phyloP scores from a whole-genome alignment of 2,329 filamentous ascomycete genomes.

The Pseudocercospora fijiensis region DNA sequence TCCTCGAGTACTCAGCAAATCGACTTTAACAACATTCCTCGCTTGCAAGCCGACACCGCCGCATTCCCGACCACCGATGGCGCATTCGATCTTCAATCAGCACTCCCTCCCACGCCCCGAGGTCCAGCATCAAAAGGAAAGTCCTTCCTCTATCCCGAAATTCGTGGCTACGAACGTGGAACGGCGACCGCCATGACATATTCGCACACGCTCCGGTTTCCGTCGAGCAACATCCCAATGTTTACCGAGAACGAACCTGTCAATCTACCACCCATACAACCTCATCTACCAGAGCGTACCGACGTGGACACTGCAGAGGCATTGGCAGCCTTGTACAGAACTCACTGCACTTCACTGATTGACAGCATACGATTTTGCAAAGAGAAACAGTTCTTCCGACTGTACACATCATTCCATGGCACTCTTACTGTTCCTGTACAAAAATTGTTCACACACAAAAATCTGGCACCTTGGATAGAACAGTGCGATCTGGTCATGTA shows the following conservation, averaged over 20 bases:
- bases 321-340: conserved; percentile 82
- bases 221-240: conserved; percentile 55
- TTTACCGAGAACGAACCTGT: conserved; percentile 68
- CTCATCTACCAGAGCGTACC: conserved; percentile 75
- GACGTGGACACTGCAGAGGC: conserved; percentile 85
- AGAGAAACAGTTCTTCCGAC: conserved; percentile 92
- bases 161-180: conserved; percentile 42
- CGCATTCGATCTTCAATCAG: conserved; percentile 32
- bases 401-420: conserved; percentile 92
- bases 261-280: conserved; percentile 78
- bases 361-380: conserved; percentile 96
- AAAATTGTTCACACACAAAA: conserved; percentile 79
- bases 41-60: conserved; percentile 50
- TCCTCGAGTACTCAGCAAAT: conserved; percentile 36
- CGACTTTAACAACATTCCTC: conserved; percentile 44
- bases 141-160: conserved; percentile 50
- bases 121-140: conserved; percentile 46
- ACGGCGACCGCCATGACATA: conserved; percentile 52
- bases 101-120: conserved; percentile 34
- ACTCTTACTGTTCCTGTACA: conserved; percentile 96
- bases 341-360: conserved; percentile 91
- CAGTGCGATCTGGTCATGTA: conserved; percentile 95
- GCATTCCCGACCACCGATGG: conserved; percentile 45
- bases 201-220: conserved; percentile 64
- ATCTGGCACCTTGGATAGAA: conserved; percentile 87